Evolutionary conservation across 345 rosid species (phyloP).

Genomic region (Xanthoceras sorbifolium): DNA sequence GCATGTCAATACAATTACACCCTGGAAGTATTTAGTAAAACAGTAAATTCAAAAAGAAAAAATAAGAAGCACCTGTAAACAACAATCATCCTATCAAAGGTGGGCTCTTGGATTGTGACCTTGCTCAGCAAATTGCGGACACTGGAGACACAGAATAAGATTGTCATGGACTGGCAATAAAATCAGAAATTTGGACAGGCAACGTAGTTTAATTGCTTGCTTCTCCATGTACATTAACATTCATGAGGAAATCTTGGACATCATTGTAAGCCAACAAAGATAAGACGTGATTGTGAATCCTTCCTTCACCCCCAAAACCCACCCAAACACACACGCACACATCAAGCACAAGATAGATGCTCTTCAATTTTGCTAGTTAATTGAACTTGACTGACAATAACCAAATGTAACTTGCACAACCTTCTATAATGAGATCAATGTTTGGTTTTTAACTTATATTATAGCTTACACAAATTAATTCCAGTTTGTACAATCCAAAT

Average conservation of each 20-base stretch:
- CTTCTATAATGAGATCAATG: background rate
- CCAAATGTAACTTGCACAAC: background rate
- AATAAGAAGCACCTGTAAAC: constrained; percentile 66
- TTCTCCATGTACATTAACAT: background rate
- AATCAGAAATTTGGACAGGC: constrained; percentile 5
- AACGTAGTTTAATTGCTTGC: constrained; percentile 3
- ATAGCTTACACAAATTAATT: too few species aligned
- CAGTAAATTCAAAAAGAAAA: constrained; percentile 15
- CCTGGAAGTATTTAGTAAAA: constrained; percentile 2
- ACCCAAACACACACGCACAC: background rate
- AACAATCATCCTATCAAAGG: constrained; percentile 93
- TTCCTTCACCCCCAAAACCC: background rate
- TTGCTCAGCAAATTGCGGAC: constrained; percentile 60
- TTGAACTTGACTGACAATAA: background rate
- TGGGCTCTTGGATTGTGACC: constrained; percentile 86
- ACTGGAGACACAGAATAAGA: constrained; percentile 41
- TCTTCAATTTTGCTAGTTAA: background rate
- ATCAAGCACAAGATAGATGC: background rate
- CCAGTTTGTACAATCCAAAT: background rate
- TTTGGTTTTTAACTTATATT: too few species aligned
- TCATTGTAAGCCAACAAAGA: background rate
- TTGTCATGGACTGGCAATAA: constrained; percentile 13
- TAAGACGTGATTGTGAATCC: background rate
- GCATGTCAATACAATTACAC: constrained; percentile 1
- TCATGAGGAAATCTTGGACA: background rate